Evolutionary conservation across 768 basidiomycete genomes (phyloP).

Genomic region (Mycena alexandri): DNA sequence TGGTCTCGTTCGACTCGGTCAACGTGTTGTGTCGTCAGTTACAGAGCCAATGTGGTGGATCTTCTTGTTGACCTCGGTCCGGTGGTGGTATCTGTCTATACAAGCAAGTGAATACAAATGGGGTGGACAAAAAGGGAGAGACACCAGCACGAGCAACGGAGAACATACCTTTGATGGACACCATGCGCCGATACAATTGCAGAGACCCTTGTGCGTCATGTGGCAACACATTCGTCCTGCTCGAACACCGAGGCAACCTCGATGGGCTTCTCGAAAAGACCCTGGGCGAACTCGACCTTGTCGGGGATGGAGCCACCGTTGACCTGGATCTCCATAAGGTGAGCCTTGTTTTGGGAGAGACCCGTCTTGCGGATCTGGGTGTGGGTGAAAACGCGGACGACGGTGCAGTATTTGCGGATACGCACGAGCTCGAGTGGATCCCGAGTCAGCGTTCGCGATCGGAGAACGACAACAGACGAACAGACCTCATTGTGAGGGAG

Average conservation of each 20-base stretch:
- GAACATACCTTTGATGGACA: slow-evolving; percentile 99
- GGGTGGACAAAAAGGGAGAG: slow-evolving; percentile 22
- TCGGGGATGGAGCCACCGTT: slow-evolving; percentile 96
- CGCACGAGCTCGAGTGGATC: too few species aligned
- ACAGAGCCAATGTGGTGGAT: slow-evolving; percentile 94
- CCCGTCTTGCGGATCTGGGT: too few species aligned
- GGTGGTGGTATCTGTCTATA: slow-evolving; percentile 96
- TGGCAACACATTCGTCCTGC: slow-evolving; percentile 95
- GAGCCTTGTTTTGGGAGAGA: too few species aligned
- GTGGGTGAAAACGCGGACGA: too few species aligned
- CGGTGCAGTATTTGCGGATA: too few species aligned
- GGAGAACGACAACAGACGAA: too few species aligned
- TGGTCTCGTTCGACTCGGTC: slow-evolving; percentile 94
- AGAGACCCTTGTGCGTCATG: slow-evolving; percentile 99
- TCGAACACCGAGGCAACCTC: slow-evolving; percentile 91
- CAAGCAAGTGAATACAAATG: slow-evolving; percentile 22
- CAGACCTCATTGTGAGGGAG: too few species aligned
- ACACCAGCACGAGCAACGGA: slow-evolving; percentile 99
- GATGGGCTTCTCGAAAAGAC: slow-evolving; percentile 96
- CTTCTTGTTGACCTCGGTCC: slow-evolving; percentile 99
- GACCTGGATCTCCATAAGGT: slow-evolving; percentile 99
- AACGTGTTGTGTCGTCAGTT: slow-evolving; percentile 86
- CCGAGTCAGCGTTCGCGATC: too few species aligned
- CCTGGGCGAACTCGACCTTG: slow-evolving; percentile 96
- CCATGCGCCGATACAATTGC: slow-evolving; percentile 99